phyloP scores from a whole-genome alignment of 2,329 filamentous ascomycete genomes.

The Stachybotrys echinatus region DNA sequence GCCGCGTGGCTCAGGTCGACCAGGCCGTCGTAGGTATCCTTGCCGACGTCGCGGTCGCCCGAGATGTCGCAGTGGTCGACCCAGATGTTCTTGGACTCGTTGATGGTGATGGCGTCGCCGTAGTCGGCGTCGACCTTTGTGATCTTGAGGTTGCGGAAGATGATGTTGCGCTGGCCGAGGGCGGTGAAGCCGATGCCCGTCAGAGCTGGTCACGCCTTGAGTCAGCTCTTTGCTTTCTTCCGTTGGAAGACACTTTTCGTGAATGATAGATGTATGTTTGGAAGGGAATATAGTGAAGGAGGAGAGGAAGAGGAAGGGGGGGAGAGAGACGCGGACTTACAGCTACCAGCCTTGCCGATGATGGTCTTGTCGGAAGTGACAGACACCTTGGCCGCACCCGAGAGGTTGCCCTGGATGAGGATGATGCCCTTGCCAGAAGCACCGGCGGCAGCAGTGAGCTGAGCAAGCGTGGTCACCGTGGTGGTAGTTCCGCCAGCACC shows the following conservation, averaged over 20 bases:
- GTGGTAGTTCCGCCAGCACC: slow-evolving; percentile 8
- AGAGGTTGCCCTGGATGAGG: slow-evolving; percentile 13
- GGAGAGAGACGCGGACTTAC: slow-evolving; percentile 1
- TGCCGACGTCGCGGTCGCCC: slow-evolving; percentile 28
- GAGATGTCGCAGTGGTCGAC: slow-evolving; percentile 39
- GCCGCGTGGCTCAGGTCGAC: slow-evolving; percentile 38
- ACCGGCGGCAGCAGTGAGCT: slow-evolving; percentile 10
- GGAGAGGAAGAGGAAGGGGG: background rate
- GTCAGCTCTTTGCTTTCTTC: background rate
- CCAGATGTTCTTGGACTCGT: slow-evolving; percentile 42
- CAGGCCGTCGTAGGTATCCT: slow-evolving; percentile 38
- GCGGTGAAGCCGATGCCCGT: slow-evolving; percentile 13
- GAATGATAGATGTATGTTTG: no score
- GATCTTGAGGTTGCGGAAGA: slow-evolving; percentile 51
- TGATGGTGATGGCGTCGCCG: slow-evolving; percentile 47
- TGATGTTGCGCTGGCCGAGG: slow-evolving; percentile 38
- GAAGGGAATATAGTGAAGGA: background rate
- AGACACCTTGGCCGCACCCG: slow-evolving; percentile 15
- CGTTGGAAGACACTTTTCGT: no score
- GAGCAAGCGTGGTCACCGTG: slow-evolving; percentile 11
- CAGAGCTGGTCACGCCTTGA: slow-evolving; percentile 7
- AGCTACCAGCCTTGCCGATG: slow-evolving; percentile 14
- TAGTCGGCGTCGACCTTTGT: slow-evolving; percentile 37
- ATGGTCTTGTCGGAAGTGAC: slow-evolving; percentile 16
- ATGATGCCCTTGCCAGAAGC: slow-evolving; percentile 9